Percentiles rank a stretch among this genome's conserved stretches.
These are phyloP conservation scores for Rhizopus microsporus DNA, from an alignment of 371 early-diverging fungal species.

Conservation along the genomic window DNA sequence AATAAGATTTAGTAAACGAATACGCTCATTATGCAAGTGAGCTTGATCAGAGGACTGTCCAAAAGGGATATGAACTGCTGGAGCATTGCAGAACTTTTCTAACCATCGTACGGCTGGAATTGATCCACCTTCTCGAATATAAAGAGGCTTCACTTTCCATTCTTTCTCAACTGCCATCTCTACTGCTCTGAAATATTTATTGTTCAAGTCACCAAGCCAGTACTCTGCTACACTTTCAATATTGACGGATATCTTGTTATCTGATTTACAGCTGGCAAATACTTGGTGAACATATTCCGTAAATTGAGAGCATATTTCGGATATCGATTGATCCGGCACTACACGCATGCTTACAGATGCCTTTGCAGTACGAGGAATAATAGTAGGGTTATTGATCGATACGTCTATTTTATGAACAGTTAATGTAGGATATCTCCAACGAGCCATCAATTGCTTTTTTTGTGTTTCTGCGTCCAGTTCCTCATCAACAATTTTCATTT, in stretches of 20 bases:
- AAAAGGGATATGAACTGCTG: conserved; percentile 80
- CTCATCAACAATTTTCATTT: conserved; percentile 21
- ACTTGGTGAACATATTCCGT: conserved; percentile 52
- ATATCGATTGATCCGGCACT: conserved; percentile 78
- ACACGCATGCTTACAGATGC: conserved; percentile 81
- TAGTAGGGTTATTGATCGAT: conserved; percentile 69
- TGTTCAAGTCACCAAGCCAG: conserved; percentile 78
- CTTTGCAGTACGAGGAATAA: conserved; percentile 72
- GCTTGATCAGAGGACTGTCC: conserved; percentile 84
- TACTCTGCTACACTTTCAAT: conserved; percentile 71
- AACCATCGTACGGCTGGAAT: conserved; percentile 84
- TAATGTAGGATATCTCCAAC: conserved; percentile 81
- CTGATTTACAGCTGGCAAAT: conserved; percentile 55
- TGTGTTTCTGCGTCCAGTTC: conserved; percentile 37
- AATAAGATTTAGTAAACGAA: conserved; percentile 68
- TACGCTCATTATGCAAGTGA: conserved; percentile 79
- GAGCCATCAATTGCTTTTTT: conserved; percentile 65
- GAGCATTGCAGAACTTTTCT: conserved; percentile 70
- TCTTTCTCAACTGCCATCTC: conserved; percentile 68
- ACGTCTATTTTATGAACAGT: conserved; percentile 82
- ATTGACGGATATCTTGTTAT: conserved; percentile 54
- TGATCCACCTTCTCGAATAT: conserved; percentile 83
- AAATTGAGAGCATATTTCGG: conserved; percentile 62
- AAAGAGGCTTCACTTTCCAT: conserved; percentile 63
- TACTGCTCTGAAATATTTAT: conserved; percentile 69